Evolutionary conservation across 2,329 filamentous ascomycete genomes (phyloP).

Genomic region (Aspergillus novofumigatus): DNA sequence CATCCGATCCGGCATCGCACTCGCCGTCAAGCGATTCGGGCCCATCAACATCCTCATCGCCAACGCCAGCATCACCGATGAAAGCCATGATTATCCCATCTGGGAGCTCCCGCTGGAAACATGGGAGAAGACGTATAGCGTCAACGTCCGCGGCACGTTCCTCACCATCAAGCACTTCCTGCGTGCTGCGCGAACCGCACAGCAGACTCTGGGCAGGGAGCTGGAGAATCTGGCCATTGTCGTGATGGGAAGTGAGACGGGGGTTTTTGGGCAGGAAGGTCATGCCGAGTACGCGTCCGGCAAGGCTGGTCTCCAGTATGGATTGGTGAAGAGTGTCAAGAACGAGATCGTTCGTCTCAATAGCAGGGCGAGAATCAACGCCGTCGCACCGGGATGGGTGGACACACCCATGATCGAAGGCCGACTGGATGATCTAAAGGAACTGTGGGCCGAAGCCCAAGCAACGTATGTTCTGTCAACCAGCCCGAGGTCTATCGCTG

Average conservation of each 20-base stretch:
- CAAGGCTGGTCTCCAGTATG: constrained; percentile 51
- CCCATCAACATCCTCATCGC: constrained; percentile 51
- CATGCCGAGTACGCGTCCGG: constrained; percentile 51
- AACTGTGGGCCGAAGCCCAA: constrained; percentile 49
- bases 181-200: constrained; percentile 37
- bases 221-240: constrained; percentile 51
- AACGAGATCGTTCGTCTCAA: constrained; percentile 54
- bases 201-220: constrained; percentile 37
- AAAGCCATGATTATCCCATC: constrained; percentile 46
- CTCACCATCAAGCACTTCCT: constrained; percentile 56
- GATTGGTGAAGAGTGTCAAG: constrained; percentile 50
- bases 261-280: constrained; percentile 49
- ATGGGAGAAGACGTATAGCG: constrained; percentile 50
- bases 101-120: constrained; percentile 51
- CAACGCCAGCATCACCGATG: constrained; percentile 52
- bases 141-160: constrained; percentile 51
- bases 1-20: constrained; percentile 38
- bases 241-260: constrained; percentile 51
- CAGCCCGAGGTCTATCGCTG: background rate
- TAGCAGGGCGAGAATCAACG: constrained; percentile 49
- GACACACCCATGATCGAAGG: constrained; percentile 47
- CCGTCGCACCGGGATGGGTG: constrained; percentile 49
- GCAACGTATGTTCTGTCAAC: constrained; percentile 32
- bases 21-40: constrained; percentile 44
- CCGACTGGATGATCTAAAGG: constrained; percentile 46